A percentile compares a stretch with the other conserved stretches of the same genome.
phyloP scores from a whole-genome alignment of 2,329 filamentous ascomycete species.

The Fragosphaeria purpurea region DNA sequence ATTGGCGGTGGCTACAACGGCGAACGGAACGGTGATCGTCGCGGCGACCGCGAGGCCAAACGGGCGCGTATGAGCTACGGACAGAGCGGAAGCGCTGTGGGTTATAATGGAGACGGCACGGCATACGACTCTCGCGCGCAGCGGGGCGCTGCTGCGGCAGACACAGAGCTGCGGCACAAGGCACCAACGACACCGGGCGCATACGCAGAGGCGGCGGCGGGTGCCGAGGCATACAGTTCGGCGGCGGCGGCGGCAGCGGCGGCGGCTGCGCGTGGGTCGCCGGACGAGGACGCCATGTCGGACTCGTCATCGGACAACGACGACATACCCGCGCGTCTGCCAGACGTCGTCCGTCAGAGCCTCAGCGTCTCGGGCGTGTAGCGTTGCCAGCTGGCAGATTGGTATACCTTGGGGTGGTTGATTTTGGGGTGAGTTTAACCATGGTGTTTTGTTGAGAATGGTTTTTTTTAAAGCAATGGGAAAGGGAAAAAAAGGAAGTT shows the following conservation, averaged over 20 bases:
- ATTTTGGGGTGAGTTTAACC: neutral
- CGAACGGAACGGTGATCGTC: slow-evolving; percentile 4
- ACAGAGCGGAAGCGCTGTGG: no score
- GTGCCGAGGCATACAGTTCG: no score
- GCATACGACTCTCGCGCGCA: neutral
- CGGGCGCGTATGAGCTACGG: slow-evolving; percentile 13
- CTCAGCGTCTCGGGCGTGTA: slow-evolving; percentile 4
- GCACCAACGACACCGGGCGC: neutral
- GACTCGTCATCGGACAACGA: slow-evolving; percentile 22
- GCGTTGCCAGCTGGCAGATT: no score
- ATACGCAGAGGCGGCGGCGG: neutral
- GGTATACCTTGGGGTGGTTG: neutral
- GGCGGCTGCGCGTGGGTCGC: slow-evolving; percentile 25
- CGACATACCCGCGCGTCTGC: slow-evolving; percentile 24
- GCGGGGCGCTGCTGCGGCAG: no score
- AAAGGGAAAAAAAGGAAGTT: no score
- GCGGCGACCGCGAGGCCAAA: slow-evolving; percentile 17
- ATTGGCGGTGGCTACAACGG: slow-evolving; percentile 14
- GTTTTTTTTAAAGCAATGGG: no score
- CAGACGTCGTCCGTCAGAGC: slow-evolving; percentile 20
- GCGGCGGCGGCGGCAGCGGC: neutral
- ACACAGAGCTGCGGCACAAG: neutral
- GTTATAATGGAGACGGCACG: neutral
- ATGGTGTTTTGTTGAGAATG: no score
- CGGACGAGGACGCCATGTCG: slow-evolving; percentile 28